Evolutionary conservation across 768 basidiomycete species (phyloP).

Genomic region (Auriculariales sp.): DNA sequence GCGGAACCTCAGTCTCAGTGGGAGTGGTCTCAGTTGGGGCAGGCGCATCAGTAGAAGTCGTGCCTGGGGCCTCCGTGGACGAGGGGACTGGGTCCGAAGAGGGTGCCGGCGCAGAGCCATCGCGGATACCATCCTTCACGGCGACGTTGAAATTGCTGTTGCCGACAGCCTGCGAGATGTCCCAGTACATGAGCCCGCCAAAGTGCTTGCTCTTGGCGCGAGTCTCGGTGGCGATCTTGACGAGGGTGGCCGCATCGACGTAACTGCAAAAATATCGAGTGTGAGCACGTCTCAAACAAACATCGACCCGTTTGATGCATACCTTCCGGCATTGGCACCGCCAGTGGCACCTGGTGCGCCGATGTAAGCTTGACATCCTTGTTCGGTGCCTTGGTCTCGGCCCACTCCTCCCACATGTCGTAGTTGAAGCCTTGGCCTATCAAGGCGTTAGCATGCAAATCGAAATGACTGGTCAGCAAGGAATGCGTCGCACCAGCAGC

Average conservation of each 20-base stretch:
- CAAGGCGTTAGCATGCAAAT: not conserved
- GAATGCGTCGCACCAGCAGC: not conserved
- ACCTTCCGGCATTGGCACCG: too few relatives aligned
- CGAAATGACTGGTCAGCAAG: not conserved
- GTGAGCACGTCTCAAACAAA: too few relatives aligned
- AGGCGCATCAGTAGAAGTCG: not conserved
- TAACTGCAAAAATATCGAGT: slow-evolving; percentile 5
- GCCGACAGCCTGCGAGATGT: slow-evolving; percentile 6
- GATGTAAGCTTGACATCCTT: slow-evolving; percentile 9
- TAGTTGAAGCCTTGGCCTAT: not conserved
- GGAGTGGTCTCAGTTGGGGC: slow-evolving; percentile 1
- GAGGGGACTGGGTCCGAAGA: not conserved
- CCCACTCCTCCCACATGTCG: slow-evolving; percentile 7
- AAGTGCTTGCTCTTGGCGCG: slow-evolving; percentile 4
- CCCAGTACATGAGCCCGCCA: slow-evolving; percentile 9
- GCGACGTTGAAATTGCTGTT: slow-evolving; percentile 3
- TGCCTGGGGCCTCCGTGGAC: slow-evolving; percentile 3
- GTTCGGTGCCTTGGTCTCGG: slow-evolving; percentile 6
- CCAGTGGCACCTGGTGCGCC: slow-evolving; percentile 7
- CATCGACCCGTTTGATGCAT: too few relatives aligned
- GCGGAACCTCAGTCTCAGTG: slow-evolving; percentile 56
- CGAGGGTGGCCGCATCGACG: slow-evolving; percentile 2
- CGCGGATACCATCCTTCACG: not conserved
- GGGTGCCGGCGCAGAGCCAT: not conserved
- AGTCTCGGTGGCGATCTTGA: slow-evolving; percentile 5